These are phyloP conservation scores for Uncinocarpus reesii DNA, from an alignment of 2,329 filamentous ascomycete species.

Conservation along the genomic window DNA sequence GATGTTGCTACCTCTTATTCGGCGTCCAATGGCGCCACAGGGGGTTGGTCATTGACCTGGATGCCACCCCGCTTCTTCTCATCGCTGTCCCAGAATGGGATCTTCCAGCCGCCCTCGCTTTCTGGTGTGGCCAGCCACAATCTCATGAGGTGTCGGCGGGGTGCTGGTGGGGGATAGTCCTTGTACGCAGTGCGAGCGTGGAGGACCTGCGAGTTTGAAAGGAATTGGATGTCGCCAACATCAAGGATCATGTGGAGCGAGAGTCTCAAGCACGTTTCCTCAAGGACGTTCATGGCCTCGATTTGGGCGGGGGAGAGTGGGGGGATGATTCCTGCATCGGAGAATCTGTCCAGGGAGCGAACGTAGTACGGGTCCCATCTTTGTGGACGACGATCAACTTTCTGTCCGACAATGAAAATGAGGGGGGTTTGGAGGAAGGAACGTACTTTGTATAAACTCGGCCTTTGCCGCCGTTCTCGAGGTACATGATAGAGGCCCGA, in stretches of 20 bases:
- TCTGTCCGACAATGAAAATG: too few species aligned
- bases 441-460: slow-evolving; percentile 62
- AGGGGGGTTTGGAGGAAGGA: not conserved
- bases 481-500: slow-evolving; percentile 60
- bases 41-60: slow-evolving; percentile 71
- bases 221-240: slow-evolving; percentile 78
- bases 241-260: slow-evolving; percentile 78
- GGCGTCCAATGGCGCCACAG: slow-evolving; percentile 64
- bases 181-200: slow-evolving; percentile 75
- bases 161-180: slow-evolving; percentile 57
- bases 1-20: slow-evolving; percentile 44
- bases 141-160: slow-evolving; percentile 67
- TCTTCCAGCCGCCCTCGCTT: slow-evolving; percentile 69
- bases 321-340: slow-evolving; percentile 61
- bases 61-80: slow-evolving; percentile 85
- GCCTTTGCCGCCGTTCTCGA: slow-evolving; percentile 57
- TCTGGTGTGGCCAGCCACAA: slow-evolving; percentile 78
- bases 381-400: too few species aligned
- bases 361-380: slow-evolving; percentile 81
- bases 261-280: slow-evolving; percentile 62
- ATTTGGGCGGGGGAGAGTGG: slow-evolving; percentile 58
- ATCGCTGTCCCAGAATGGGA: slow-evolving; percentile 69
- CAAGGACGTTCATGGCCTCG: slow-evolving; percentile 58
- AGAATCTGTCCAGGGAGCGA: slow-evolving; percentile 63
- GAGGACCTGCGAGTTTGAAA: slow-evolving; percentile 68